Evolutionary conservation across 2,329 filamentous ascomycete species (phyloP), one percentile per base, ranked within the genome.

Genomic region (Xylariaceae sp.): DNA sequence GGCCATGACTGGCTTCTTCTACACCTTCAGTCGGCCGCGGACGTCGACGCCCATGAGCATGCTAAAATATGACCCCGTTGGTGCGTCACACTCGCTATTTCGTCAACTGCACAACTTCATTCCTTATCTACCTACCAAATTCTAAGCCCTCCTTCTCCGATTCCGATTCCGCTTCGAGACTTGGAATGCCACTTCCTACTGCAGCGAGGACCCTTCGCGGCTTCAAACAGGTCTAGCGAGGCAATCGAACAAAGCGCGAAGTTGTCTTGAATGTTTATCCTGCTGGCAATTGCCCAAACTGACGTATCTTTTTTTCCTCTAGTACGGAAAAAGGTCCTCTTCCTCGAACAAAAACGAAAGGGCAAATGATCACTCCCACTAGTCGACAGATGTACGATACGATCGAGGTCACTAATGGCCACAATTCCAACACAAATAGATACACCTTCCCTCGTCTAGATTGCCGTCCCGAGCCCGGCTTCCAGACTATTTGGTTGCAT

Each of bases 1-100:
- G 93, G 93, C 93, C 64, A 85, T 95, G 85, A 98, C 93, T 19
- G 93, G 93, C 60, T 98, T 89, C 78, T 98, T 91, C 76, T 90
- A 91, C 67, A 94, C 89, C 40, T 82, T 95, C 66, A 77, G 85
- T 55, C 83, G 94, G 44, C 90, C 89, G 11, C 84, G 93, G 54
- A 78, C 79, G 22, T 77, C 89, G 49, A 76, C 85, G 34, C 90
- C 94, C 42, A 79, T 98, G 69, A 94, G 89, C 72, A 93, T 98
- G 89, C 73, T 98, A 57, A 98, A 98, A 74, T 98, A 98, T 69
- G 93, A 98, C 64, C 93, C 93, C 32, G 90, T 98, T 51, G 85
- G 88, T 95, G 81, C 52, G 78, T 50, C n/a, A 15, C 15, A 22
- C 13, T 19, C 11, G 19, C 26, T 37, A 33, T 15, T 38, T 30